Base-by-base conservation (phyloP, 345 rosid genomes). In the Aegle marmelos region DNA sequence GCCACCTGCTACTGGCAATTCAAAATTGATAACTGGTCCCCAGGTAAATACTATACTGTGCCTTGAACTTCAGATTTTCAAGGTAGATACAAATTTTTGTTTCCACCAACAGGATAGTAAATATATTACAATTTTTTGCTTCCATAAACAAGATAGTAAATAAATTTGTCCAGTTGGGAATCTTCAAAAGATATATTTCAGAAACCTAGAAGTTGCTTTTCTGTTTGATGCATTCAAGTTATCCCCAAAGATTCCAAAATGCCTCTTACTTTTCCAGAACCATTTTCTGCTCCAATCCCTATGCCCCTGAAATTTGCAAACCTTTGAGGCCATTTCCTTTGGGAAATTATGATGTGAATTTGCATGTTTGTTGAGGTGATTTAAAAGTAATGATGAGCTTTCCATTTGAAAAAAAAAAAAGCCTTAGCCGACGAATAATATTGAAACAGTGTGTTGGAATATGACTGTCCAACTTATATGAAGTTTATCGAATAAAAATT, bases 1-100 rank as follows among this genome's bases (percentile, higher is more conserved):
- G 83, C 83, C 91, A 76, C 68, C 96, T 3, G 10, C 53, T 45
- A 68, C 72, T 61, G 88, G 89, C 56, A 78, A 82, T 54, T 91
- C 97, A 16, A 86, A 96, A 87, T 83, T 96, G 77, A 68, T 91
- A 66, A 91, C 97, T 65, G 99, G 98, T 70, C 97, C 97, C 50
- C 94, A 82, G 99, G 99, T 94, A 88, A 24, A 73, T 17, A 60
- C 59, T 27, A 9, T 67, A 63, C 67, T 16, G 22, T 76, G 59
- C 36, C 54, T 11, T 48, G 54, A 59, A 10, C 68, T 33, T 36
- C 50, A 45, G 17, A 65, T 65, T 34, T 34, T 7, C 45, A 34
- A 21, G 34, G 2, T 34, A 21, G 11, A 9, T 8, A 63, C 1
- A 31, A 5, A 30, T 19, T 63, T 30, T 30, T 63, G 22, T 62